These are phyloP conservation scores for Mariannaea sp. DNA, from an alignment of 2,329 filamentous ascomycete genomes.

Conservation along the genomic window DNA sequence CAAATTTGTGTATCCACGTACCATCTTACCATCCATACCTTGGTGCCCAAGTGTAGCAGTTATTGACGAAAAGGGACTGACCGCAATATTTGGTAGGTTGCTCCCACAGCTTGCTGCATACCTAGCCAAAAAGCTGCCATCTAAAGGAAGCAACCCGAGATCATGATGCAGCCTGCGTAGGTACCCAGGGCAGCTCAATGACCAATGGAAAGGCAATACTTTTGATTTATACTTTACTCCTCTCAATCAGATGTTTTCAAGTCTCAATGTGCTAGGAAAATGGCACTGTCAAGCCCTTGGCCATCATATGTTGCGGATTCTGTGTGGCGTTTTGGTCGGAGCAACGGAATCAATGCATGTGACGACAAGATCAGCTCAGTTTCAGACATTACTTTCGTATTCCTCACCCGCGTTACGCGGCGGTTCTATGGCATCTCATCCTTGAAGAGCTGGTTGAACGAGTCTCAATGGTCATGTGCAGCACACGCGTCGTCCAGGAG, in stretches of 20 bases:
- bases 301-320: background rate
- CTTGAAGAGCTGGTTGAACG: background rate
- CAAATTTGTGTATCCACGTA: too few species aligned
- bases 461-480: background rate
- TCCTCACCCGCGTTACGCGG: background rate
- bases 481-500: too few species aligned
- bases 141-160: background rate
- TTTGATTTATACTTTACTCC: background rate
- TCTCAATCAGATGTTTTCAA: background rate
- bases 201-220: background rate
- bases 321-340: background rate
- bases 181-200: background rate
- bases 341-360: constrained; percentile 8
- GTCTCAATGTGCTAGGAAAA: background rate
- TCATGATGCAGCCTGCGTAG: background rate
- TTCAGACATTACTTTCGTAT: background rate
- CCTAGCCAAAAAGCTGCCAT: background rate
- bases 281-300: background rate
- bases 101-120: background rate
- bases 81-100: background rate
- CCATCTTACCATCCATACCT: too few species aligned
- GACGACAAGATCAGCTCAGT: constrained; percentile 2
- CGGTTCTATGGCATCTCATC: background rate
- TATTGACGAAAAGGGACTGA: background rate
- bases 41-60: too few species aligned